These are phyloP conservation scores for Pseudomonodictys pantanalensis DNA, from an alignment of 495 filamentous ascomycete species.

Conservation along the genomic window DNA sequence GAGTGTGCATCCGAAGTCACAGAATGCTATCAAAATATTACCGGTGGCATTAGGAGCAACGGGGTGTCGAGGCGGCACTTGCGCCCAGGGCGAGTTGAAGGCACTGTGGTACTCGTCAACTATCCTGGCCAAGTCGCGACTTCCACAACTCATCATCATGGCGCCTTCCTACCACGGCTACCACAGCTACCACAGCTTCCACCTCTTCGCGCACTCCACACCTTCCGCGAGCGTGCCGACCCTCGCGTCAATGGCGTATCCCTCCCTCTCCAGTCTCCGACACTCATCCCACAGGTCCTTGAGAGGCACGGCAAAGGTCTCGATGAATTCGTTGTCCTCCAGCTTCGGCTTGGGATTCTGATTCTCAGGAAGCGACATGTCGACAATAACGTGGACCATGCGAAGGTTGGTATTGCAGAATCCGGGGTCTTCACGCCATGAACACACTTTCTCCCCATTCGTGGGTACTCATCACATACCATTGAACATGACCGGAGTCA, in stretches of 20 bases:
- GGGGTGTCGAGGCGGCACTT: no score
- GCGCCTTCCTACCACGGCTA: no score
- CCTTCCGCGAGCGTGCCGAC: conserved; percentile 83
- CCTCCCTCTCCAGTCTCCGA: conserved; percentile 65
- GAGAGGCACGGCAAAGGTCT: conserved; percentile 72
- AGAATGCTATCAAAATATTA: no score
- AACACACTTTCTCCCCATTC: background rate
- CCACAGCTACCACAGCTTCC: conserved; percentile 43
- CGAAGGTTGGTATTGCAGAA: conserved; percentile 88
- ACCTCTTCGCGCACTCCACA: conserved; percentile 71
- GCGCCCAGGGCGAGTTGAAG: no score
- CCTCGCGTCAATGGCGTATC: conserved; percentile 81
- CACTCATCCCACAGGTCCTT: conserved; percentile 64
- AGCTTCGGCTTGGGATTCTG: conserved; percentile 68
- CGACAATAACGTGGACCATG: conserved; percentile 77
- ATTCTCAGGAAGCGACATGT: conserved; percentile 69
- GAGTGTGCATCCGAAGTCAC: no score
- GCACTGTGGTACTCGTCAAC: no score
- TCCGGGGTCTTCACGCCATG: conserved; percentile 53
- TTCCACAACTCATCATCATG: no score
- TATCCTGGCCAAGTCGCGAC: no score
- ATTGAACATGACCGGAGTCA: conserved; percentile 80
- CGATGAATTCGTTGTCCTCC: conserved; percentile 89
- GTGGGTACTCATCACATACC: conserved; percentile 48
- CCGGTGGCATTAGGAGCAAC: no score